Base-by-base conservation (phyloP, 345 rosid species). In the Carallia pectinifolia region DNA sequence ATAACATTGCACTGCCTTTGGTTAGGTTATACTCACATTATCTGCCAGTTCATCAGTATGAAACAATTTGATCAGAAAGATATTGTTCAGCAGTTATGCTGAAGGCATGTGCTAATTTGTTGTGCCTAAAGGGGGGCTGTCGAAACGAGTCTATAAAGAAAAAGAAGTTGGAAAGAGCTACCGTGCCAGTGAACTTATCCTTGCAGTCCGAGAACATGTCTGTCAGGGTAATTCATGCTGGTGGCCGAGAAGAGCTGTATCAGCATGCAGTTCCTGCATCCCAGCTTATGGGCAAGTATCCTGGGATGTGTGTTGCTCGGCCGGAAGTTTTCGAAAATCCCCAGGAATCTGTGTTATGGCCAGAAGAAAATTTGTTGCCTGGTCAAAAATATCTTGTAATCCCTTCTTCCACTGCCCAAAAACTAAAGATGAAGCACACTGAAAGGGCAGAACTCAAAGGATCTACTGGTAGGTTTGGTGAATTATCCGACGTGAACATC, bases 161-260 rank as follows among this genome's bases (percentile, higher is more conserved):
- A 63, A 66, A 73, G 53, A 81, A 71, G 58, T 9, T 47, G 29
- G 68, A 47, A 50, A 61, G 71, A 56, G 65, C 78, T 62, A 47
- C 73, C 8, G 34, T 75, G 27, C 74, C 82, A 6, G 23, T 80
- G 62, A 82, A 71, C 69, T 59, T 38, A 55, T 37, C 65, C 53
- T 61, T 59, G 58, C 75, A 52, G 52, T 83, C 88, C 16, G 74
- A 61, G 62, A 75, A 82, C 61, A 47, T 70, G 38, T 74, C 48
- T 53, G 86, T 85, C 60, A 85, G 86, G 76, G 69, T 89, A 76
- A 71, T 85, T 79, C 89, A 83, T 73, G 81, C 87, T 54, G 87
- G 91, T 29, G 87, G 90, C 13, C 44, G 61, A 29, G 80, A 72
- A 56, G 90, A 86, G 82, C 75, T 79, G 47, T 84, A 84, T 67